Percentiles rank a stretch among this genome's conserved stretches.
Conservation (phyloP, 345 rosid genomes). For the Salix arbutifolia region DNA sequence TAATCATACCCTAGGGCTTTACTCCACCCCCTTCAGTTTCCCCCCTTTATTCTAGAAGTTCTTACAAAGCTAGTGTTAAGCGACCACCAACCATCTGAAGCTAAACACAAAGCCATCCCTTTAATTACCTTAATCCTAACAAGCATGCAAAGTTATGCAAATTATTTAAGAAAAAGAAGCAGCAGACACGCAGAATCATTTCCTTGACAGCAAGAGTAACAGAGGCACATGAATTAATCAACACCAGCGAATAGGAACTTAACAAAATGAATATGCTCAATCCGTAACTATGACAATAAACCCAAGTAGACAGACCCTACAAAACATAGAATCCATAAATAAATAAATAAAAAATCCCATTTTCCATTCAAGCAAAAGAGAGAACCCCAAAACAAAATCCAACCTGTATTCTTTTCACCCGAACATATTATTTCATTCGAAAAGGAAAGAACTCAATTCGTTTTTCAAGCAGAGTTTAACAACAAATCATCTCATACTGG, state of each 20-base stretch:
- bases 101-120: not conserved
- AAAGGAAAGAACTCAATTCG: not conserved
- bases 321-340: not conserved
- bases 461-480: too few species aligned
- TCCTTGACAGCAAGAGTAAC: not conserved
- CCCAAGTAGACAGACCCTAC: not conserved
- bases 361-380: not conserved
- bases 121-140: not conserved
- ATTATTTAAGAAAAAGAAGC: conserved; percentile 14
- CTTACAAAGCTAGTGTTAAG: not conserved
- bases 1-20: not conserved
- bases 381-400: too few species aligned
- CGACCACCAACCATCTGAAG: conserved; percentile 3
- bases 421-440: not conserved
- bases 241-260: not conserved
- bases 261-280: conserved; percentile 22
- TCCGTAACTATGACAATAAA: conserved; percentile 18
- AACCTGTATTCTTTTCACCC: not conserved
- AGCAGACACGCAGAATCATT: conserved; percentile 18
- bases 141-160: conserved; percentile 9
- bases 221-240: conserved; percentile 7
- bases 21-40: not conserved
- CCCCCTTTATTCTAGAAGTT: not conserved
- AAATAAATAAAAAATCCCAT: not conserved
- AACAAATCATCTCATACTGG: too few species aligned